Conservation (phyloP, 2,329 filamentous ascomycete species). For the Alternaria tenuissima region DNA sequence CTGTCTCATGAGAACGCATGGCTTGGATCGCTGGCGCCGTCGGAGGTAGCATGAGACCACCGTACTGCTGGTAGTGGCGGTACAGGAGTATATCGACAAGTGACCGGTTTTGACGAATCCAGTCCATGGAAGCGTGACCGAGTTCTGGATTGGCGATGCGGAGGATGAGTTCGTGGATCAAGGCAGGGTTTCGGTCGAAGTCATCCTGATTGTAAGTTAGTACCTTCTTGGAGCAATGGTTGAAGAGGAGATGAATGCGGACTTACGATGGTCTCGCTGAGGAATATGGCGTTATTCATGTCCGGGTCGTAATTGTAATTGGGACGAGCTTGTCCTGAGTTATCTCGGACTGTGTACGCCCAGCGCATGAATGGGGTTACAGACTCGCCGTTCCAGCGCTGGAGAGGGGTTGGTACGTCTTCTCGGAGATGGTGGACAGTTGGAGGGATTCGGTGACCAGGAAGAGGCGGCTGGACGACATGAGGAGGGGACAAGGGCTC, state of each 20-base stretch:
- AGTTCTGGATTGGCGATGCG: constrained; percentile 7
- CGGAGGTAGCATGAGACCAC: constrained; percentile 17
- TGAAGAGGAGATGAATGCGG: neutral
- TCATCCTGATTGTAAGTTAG: constrained; percentile 2
- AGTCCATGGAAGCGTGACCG: constrained; percentile 9
- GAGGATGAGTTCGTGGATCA: constrained; percentile 14
- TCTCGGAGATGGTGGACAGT: neutral
- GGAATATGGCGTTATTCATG: constrained; percentile 6
- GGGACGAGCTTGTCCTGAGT: neutral
- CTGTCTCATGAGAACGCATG: neutral
- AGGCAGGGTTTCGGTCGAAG: constrained; percentile 8
- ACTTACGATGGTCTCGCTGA: constrained; percentile 5
- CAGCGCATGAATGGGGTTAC: constrained; percentile 8
- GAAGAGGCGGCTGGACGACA: neutral
- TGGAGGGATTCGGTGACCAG: neutral
- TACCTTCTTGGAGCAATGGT: neutral
- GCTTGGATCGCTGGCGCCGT: neutral
- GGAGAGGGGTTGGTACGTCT: constrained; percentile 1
- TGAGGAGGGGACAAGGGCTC: neutral
- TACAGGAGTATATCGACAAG: constrained; percentile 15
- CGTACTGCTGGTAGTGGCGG: constrained; percentile 17
- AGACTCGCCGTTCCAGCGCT: constrained; percentile 4
- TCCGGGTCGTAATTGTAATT: constrained; percentile 9
- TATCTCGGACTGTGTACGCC: constrained; percentile 3
- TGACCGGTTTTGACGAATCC: constrained; percentile 9